Percentiles rank a stretch among this genome's conserved stretches.
Conservation (phyloP, 1,284 basidiomycete genomes). For the Pyrrhoderma lamaoense region DNA sequence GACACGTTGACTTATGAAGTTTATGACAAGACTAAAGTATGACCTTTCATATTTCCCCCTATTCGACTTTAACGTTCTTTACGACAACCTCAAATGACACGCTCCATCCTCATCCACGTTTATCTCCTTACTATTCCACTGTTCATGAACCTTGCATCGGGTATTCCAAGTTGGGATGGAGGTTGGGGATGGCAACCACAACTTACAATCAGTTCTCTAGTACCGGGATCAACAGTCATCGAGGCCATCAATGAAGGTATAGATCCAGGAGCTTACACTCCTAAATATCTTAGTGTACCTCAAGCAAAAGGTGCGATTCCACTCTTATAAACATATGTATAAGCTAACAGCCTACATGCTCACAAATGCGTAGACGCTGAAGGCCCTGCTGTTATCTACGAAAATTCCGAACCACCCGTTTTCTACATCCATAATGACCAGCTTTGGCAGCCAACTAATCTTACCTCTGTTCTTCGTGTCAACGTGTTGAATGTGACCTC, state of each 20-base stretch:
- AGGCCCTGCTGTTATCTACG: slow-evolving; percentile 28
- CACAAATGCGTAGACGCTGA: slow-evolving; percentile 22
- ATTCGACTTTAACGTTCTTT: too few relatives aligned
- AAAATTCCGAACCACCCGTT: slow-evolving; percentile 31
- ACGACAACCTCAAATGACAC: too few relatives aligned
- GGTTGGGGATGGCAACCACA: slow-evolving; percentile 27
- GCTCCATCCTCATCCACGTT: too few relatives aligned
- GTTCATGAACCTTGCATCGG: slow-evolving; percentile 19
- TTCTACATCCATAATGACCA: slow-evolving; percentile 49
- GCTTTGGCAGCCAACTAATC: slow-evolving; percentile 49
- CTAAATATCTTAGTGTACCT: slow-evolving; percentile 34
- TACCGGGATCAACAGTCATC: slow-evolving; percentile 41
- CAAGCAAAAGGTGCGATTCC: slow-evolving; percentile 10
- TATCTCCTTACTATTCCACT: too few relatives aligned
- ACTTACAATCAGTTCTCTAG: slow-evolving; percentile 40
- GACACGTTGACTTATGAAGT: too few relatives aligned
- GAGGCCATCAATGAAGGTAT: slow-evolving; percentile 34
- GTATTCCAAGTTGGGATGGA: slow-evolving; percentile 40
- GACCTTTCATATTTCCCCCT: too few relatives aligned
- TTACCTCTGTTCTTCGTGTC: slow-evolving; percentile 45
- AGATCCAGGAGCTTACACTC: slow-evolving; percentile 18
- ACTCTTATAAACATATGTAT: not conserved
- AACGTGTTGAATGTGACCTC: slow-evolving; percentile 46
- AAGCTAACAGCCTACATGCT: too few relatives aligned
- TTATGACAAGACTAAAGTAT: too few relatives aligned